Conservation (phyloP, 75 land plant genomes). For the Larix kaempferi region DNA sequence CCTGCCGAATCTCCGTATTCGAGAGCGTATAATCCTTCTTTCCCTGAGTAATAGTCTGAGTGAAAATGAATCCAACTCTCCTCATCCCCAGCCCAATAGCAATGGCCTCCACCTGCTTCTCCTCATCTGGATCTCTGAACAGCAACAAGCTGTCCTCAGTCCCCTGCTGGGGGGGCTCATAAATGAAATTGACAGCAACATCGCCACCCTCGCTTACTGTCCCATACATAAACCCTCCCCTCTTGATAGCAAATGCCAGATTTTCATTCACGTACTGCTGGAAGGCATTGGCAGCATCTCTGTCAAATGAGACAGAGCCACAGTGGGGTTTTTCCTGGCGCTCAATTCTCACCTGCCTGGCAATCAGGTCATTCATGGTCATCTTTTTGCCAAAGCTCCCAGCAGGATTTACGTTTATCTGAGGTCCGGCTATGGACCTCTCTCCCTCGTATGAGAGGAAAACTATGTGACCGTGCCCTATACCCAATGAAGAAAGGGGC, state of each 20-base stretch:
- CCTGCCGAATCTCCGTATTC: constrained; percentile 69
- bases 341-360: constrained; percentile 76
- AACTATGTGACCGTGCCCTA: constrained; percentile 68
- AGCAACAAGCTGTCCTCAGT: constrained; percentile 71
- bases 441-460: constrained; percentile 66
- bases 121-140: constrained; percentile 77
- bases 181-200: constrained; percentile 82
- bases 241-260: constrained; percentile 80
- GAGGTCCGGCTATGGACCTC: constrained; percentile 39
- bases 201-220: constrained; percentile 38
- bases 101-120: constrained; percentile 72
- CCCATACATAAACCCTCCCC: constrained; percentile 93
- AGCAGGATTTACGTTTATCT: constrained; percentile 42
- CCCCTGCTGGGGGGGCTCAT: constrained; percentile 68
- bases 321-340: constrained; percentile 80
- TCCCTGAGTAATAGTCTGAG: constrained; percentile 73
- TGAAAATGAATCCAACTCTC: constrained; percentile 86
- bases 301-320: constrained; percentile 68
- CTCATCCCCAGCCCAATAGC: constrained; percentile 84
- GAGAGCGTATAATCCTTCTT: constrained; percentile 79
- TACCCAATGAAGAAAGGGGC: constrained; percentile 44
- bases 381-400: constrained; percentile 91
- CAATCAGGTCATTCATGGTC: constrained; percentile 97
- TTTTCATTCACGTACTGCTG: constrained; percentile 84
- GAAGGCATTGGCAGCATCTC: constrained; percentile 81